phyloP scores from a whole-genome alignment of 2,329 filamentous ascomycete species.

The Pestalotiopsis sp. region DNA sequence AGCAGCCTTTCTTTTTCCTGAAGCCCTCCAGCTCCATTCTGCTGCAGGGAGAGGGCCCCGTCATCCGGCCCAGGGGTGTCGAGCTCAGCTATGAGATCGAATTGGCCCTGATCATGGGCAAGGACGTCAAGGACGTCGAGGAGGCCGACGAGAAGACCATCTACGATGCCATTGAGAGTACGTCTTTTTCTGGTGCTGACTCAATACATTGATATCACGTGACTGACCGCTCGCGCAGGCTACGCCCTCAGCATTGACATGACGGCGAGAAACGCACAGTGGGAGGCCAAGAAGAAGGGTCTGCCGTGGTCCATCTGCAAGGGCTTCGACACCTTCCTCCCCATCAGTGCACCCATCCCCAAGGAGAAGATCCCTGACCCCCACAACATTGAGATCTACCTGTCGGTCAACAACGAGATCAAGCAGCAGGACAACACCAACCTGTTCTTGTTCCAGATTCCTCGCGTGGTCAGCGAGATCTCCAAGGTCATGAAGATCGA shows the following conservation, averaged over 20 bases:
- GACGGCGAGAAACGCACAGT: slow-evolving; percentile 93
- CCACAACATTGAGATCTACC: slow-evolving; percentile 83
- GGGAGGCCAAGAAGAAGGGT: slow-evolving; percentile 96
- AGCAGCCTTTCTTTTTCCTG: slow-evolving; percentile 98
- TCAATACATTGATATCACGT: not conserved
- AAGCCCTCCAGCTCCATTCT: slow-evolving; percentile 91
- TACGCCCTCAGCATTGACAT: slow-evolving; percentile 95
- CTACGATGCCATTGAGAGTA: slow-evolving; percentile 80
- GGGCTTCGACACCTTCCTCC: slow-evolving; percentile 97
- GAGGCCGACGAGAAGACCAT: slow-evolving; percentile 75
- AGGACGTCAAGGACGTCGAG: slow-evolving; percentile 74
- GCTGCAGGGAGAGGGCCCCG: slow-evolving; percentile 74
- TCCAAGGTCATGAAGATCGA: slow-evolving; percentile 93
- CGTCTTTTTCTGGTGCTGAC: slow-evolving; percentile 21
- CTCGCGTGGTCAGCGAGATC: slow-evolving; percentile 85
- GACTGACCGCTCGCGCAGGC: slow-evolving; percentile 46
- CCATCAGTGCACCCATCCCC: slow-evolving; percentile 78
- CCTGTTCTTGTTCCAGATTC: slow-evolving; percentile 92
- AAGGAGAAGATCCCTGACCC: slow-evolving; percentile 83
- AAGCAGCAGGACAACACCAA: slow-evolving; percentile 88
- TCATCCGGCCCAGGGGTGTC: slow-evolving; percentile 81
- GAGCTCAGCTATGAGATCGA: slow-evolving; percentile 95
- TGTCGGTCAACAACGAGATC: slow-evolving; percentile 78
- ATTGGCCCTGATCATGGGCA: slow-evolving; percentile 86
- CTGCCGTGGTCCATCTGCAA: slow-evolving; percentile 96